A percentile compares a stretch with the other conserved stretches of the same genome.
Conservation (phyloP, 345 rosid species). For the Citrus mangshanensis region DNA sequence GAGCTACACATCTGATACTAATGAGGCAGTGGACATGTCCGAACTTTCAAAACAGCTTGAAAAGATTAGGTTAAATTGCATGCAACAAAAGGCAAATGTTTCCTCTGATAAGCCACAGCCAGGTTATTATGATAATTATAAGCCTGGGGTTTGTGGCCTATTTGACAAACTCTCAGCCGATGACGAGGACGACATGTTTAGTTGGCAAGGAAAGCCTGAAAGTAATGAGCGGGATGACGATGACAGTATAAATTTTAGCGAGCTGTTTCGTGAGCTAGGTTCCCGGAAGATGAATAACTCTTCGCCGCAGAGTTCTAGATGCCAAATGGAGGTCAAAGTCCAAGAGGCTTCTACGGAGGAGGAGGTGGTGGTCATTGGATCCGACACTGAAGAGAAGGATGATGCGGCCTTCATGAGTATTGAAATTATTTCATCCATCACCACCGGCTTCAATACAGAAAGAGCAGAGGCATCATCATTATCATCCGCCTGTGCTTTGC, state of each 20-base stretch:
- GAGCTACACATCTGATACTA: not conserved
- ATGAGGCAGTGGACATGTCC: slow-evolving; percentile 27
- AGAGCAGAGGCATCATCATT: not conserved
- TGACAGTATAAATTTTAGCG: not conserved
- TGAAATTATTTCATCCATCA: not conserved
- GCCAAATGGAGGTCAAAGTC: slow-evolving; percentile 18
- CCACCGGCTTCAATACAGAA: not conserved
- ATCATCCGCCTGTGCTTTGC: too few relatives aligned
- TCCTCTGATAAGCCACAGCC: not conserved
- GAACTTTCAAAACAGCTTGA: slow-evolving; percentile 26
- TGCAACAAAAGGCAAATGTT: slow-evolving; percentile 27
- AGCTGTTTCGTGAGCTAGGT: not conserved
- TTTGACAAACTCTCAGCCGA: not conserved
- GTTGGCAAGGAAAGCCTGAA: slow-evolving; percentile 12
- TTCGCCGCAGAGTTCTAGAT: slow-evolving; percentile 37
- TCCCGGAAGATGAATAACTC: slow-evolving; percentile 20
- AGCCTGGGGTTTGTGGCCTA: slow-evolving; percentile 34
- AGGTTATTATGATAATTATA: too few relatives aligned
- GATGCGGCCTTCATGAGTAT: not conserved
- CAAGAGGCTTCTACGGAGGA: slow-evolving; percentile 13
- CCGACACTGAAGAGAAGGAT: slow-evolving; percentile 10
- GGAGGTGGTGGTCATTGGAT: slow-evolving; percentile 1
- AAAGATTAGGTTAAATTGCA: slow-evolving; percentile 28
- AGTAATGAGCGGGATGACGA: not conserved
- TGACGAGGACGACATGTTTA: not conserved